Base-by-base conservation (phyloP, 2,329 filamentous ascomycete genomes). In the Fusarium pilosicola region DNA sequence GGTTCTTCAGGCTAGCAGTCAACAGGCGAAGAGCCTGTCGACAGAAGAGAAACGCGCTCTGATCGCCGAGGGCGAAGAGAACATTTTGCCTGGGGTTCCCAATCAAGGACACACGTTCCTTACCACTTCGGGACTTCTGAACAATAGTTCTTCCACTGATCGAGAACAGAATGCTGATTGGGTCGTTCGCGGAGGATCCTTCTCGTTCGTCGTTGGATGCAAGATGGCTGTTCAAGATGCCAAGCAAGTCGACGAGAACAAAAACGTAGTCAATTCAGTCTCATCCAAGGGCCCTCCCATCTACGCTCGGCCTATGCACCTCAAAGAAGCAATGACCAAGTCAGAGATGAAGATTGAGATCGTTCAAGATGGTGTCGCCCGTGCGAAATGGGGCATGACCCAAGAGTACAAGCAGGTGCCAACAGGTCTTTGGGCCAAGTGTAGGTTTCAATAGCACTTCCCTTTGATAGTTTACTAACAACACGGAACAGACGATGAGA, bases 401-500 rank as follows among this genome's bases (percentile, higher is more conserved):
- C 26, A 18, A 4, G 26, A 32, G 26, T 42, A 30, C 1, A 56
- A 32, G 9, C 26, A 28, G 6, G 52, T 56, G 0, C 26, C 26
- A 30, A 24, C 22, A 4, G 26, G 38, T 30, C 38, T 32, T 11
- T 42, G 36, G 38, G 38, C 26, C 20, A 28, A 11, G 5, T 24
- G 38, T 24, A 41, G 4, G 36, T 36, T 18, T 18, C 4, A 24
- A 22, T 18, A 5, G 5, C 30, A 18, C 15, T 20, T 7, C 13
- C 0, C 4, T 13, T 4, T 9, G 5, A 5, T 3, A 3, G 0
- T 49, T n/a, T 18, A 3, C n/a, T 36, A 10, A 52, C 2, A 0
- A 15, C 1, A 6, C 6, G n/a, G 13, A 12, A 52, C 8, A 32
- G 38, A 56, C 6, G 6, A 41, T 42, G 26, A n/a, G 15, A 28